Conservation (phyloP, 2,329 filamentous ascomycete species). For the Fusarium solani-melongenae region DNA sequence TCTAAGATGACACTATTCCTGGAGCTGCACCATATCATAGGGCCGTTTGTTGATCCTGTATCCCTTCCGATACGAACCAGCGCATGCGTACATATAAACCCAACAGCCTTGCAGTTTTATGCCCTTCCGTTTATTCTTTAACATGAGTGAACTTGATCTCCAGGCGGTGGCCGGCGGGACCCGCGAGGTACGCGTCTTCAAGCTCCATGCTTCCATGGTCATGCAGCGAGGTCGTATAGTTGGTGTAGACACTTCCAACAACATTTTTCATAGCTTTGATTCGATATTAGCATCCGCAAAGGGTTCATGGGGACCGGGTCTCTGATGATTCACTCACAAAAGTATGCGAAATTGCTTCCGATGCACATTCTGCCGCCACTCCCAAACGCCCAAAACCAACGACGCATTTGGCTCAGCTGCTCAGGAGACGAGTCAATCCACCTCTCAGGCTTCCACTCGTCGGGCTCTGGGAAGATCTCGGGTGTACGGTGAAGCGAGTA, state of each 20-base stretch:
- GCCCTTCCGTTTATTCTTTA: background rate
- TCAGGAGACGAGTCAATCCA: constrained; percentile 1
- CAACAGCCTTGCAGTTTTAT: background rate
- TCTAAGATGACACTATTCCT: background rate
- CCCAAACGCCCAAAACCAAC: constrained; percentile 19
- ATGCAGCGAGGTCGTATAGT: background rate
- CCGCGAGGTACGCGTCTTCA: background rate
- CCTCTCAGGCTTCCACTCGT: background rate
- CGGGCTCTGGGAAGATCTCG: background rate
- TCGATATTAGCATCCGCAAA: background rate
- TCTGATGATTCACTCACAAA: background rate
- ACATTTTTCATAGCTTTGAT: background rate
- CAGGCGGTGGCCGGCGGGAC: background rate
- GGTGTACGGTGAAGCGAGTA: background rate
- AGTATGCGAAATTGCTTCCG: constrained; percentile 14
- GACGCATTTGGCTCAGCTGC: background rate
- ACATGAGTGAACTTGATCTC: background rate
- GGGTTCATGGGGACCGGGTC: no score
- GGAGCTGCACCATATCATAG: background rate
- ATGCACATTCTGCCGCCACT: constrained; percentile 16
- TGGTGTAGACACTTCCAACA: background rate
- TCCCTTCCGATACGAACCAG: background rate
- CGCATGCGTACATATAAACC: background rate
- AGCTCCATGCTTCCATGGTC: background rate
- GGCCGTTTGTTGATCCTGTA: background rate